A percentile compares a stretch with the other conserved stretches of the same genome.
Evolutionary conservation across 345 rosid species (phyloP).

Genomic region (Luvunga scandens): DNA sequence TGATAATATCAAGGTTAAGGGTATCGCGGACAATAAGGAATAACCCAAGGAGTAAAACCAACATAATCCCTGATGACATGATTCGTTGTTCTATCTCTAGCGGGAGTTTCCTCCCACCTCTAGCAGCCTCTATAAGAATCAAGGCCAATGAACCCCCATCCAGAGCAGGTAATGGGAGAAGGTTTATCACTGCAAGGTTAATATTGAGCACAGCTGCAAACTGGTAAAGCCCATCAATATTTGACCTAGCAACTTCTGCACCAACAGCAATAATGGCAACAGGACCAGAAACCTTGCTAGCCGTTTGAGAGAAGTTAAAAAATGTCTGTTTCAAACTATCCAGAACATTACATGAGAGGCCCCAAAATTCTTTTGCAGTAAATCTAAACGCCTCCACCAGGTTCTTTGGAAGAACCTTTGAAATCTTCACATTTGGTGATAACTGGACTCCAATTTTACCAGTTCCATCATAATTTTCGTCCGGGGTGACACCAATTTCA

Average conservation of each 20-base stretch:
- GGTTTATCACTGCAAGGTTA: slow-evolving; percentile 87
- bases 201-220: slow-evolving; percentile 85
- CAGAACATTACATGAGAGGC: slow-evolving; percentile 64
- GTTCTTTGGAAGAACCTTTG: slow-evolving; percentile 59
- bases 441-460: slow-evolving; percentile 92
- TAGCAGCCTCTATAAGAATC: slow-evolving; percentile 76
- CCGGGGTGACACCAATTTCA: slow-evolving; percentile 71
- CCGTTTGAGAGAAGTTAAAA: slow-evolving; percentile 78
- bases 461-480: slow-evolving; percentile 71
- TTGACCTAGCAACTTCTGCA: slow-evolving; percentile 97
- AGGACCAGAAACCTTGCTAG: slow-evolving; percentile 89
- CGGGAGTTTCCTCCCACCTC: slow-evolving; percentile 93
- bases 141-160: slow-evolving; percentile 94
- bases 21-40: slow-evolving; percentile 89
- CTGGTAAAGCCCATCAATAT: slow-evolving; percentile 78
- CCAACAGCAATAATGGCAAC: slow-evolving; percentile 96
- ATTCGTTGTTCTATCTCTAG: slow-evolving; percentile 84
- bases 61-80: slow-evolving; percentile 84
- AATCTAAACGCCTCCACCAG: slow-evolving; percentile 55
- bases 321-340: slow-evolving; percentile 85
- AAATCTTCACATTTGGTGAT: slow-evolving; percentile 71
- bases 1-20: slow-evolving; percentile 80
- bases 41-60: slow-evolving; percentile 74
- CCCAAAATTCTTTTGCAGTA: slow-evolving; percentile 71
- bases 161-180: slow-evolving; percentile 87